phyloP scores from a whole-genome alignment of 2,329 filamentous ascomycete genomes.

The Aspergillus sp. region DNA sequence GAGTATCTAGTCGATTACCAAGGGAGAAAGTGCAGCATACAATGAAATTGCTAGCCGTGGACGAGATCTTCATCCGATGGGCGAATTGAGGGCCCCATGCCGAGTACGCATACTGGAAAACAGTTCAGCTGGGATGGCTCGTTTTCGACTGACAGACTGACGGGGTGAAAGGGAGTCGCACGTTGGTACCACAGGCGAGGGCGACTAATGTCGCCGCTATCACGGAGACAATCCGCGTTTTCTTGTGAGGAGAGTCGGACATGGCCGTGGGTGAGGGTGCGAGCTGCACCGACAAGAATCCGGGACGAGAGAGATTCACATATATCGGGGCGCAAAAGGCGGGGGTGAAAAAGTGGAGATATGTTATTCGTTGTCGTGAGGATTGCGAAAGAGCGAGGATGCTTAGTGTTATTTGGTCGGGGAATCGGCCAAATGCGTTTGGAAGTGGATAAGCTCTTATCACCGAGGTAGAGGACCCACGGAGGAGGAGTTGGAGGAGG shows the following conservation, averaged over 20 bases:
- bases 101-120: slow-evolving; percentile 87
- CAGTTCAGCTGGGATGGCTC: neutral
- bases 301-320: slow-evolving; percentile 1
- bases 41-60: slow-evolving; percentile 92
- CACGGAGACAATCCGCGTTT: slow-evolving; percentile 74
- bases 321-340: neutral
- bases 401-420: neutral
- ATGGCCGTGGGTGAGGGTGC: slow-evolving; percentile 17
- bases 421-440: neutral
- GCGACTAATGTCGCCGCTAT: slow-evolving; percentile 81
- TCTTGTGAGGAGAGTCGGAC: slow-evolving; percentile 27
- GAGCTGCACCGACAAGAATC: neutral
- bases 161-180: slow-evolving; percentile 40
- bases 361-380: neutral
- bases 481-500: neutral
- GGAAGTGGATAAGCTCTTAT: neutral
- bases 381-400: neutral
- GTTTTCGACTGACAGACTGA: neutral
- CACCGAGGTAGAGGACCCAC: neutral
- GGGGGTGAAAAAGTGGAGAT: neutral
- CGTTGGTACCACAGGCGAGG: slow-evolving; percentile 89
- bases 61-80: slow-evolving; percentile 77
- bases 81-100: slow-evolving; percentile 97
- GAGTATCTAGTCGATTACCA: slow-evolving; percentile 24
- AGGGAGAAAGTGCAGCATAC: slow-evolving; percentile 47